phyloP scores from a whole-genome alignment of 140 eudicot species.

The Bidens hawaiensis region DNA sequence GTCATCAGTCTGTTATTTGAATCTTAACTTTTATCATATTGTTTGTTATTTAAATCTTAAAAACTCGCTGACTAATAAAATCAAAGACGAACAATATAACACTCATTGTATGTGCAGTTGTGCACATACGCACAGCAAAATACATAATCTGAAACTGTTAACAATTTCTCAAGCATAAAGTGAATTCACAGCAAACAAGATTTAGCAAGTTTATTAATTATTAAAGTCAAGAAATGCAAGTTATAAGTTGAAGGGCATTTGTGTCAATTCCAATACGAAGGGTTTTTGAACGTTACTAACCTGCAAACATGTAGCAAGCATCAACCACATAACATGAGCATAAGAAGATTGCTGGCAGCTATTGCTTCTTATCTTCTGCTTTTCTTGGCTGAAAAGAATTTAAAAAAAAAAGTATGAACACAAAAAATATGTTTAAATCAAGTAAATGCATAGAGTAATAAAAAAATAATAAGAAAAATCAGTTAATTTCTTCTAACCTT shows the following conservation, averaged over 20 bases:
- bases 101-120: background rate
- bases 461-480: background rate
- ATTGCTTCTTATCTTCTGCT: slow-evolving; percentile 26
- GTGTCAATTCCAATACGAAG: background rate
- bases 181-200: background rate
- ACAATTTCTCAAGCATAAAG: background rate
- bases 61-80: too few relatives aligned
- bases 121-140: background rate
- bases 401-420: background rate
- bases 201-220: background rate
- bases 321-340: slow-evolving; percentile 1
- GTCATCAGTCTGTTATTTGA: too few relatives aligned
- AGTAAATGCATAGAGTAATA: background rate
- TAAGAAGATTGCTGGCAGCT: background rate
- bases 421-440: too few relatives aligned
- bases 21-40: background rate
- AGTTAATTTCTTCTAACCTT: slow-evolving; percentile 43
- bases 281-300: background rate
- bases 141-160: background rate
- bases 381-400: slow-evolving; percentile 19
- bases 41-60: too few relatives aligned
- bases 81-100: background rate
- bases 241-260: background rate
- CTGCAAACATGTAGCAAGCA: slow-evolving; percentile 7
- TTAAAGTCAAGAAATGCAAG: background rate